Evolutionary conservation across 2,329 filamentous ascomycete genomes (phyloP), one percentile per base, ranked within the genome.

Genomic region (Fusarium xylarioides): DNA sequence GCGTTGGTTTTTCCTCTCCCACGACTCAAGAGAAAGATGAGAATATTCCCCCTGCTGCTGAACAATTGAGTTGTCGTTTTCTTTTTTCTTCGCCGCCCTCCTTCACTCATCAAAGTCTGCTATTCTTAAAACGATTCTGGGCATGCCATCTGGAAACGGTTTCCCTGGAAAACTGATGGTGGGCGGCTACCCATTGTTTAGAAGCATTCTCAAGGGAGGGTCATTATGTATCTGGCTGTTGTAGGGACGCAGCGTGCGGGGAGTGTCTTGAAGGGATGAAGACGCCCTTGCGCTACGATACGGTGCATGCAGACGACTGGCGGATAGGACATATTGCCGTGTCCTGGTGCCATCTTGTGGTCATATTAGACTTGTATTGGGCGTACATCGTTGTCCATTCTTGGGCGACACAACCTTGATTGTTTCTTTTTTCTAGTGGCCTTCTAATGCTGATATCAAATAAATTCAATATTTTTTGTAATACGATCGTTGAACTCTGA

Each of bases 401-500:
- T 76, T 78, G 73, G 74, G 75, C 70, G 77, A 73, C 71, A 72
- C 63, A 71, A 71, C 73, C 77, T 79, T 79, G 78, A 79, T 78
- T 79, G 78, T 78, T 83, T 83, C 84, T 81, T 82, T 87, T 83
- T 86, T 85, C 80, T 89, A 89, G 83, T 88, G 85, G 83, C 85
- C 85, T 88, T 89, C 84, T 90, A 89, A 90, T 90, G 86, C 87
- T 88, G 85, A 89, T 88, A 88, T 88, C 85, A 85, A 83, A 84
- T 83, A 83, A 82, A 82, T 84, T 83, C 78, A 80, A 80, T 76
- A 77, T 71, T 78, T 77, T 67, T 78, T 78, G 72, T 77, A 71
- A 61, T 73, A 63, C 46, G 34, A 66, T 15, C 37, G 19, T 15
- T n/a, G 32, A 30, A n/a, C n/a, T 12, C 12, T 28, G 16, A 15